These are phyloP conservation scores for Grosmannia huntii DNA, from an alignment of 2,329 filamentous ascomycete genomes.

Conservation along the genomic window DNA sequence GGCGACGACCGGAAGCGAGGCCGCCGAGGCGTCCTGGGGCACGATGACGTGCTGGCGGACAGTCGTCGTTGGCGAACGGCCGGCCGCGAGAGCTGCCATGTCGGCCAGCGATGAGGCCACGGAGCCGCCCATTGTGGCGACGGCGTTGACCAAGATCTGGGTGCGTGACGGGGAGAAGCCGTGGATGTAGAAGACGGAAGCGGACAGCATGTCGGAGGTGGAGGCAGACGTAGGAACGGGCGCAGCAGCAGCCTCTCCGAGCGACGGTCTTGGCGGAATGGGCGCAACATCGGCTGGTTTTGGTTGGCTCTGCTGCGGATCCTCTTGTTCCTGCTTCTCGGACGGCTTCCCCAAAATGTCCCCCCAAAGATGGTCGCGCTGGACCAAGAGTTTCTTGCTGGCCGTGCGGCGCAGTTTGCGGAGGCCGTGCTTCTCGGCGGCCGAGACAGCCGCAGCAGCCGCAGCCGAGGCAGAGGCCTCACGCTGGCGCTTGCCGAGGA, in stretches of 20 bases:
- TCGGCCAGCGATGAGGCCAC: slow-evolving; percentile 30
- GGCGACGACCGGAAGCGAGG: slow-evolving; percentile 27
- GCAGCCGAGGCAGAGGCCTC: slow-evolving; percentile 22
- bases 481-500: slow-evolving; percentile 46
- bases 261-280: no score
- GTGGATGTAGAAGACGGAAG: slow-evolving; percentile 45
- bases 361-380: slow-evolving; percentile 78
- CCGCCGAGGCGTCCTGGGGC: slow-evolving; percentile 35
- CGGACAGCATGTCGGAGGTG: slow-evolving; percentile 27
- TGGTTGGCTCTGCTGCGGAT: no score
- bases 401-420: slow-evolving; percentile 80
- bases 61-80: neutral
- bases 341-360: slow-evolving; percentile 56
- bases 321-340: slow-evolving; percentile 13
- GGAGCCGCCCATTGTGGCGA: slow-evolving; percentile 34
- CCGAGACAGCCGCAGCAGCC: slow-evolving; percentile 12
- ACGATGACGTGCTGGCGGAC: slow-evolving; percentile 38
- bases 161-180: slow-evolving; percentile 44
- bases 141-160: slow-evolving; percentile 32
- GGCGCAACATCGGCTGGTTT: no score
- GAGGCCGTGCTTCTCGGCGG: slow-evolving; percentile 41
- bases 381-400: slow-evolving; percentile 68
- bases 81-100: slow-evolving; percentile 18
- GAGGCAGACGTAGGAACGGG: neutral
- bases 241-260: no score